Evolutionary conservation across 805 yeast genomes (phyloP).

Genomic region (Blastobotrys mokoenaii): DNA sequence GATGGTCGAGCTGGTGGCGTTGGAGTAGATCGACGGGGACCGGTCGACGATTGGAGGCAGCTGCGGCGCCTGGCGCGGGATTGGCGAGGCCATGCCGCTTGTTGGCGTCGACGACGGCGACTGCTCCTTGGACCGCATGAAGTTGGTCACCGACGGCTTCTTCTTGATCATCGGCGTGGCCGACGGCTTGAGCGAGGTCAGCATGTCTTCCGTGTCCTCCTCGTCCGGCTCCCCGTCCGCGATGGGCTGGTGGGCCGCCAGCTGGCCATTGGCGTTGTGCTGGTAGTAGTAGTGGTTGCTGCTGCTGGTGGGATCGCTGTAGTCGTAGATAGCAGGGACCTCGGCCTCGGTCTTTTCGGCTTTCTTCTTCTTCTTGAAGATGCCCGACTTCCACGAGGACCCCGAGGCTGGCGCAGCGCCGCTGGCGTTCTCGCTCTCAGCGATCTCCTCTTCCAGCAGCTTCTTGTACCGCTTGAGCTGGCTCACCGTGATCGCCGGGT

Average conservation of each 20-base stretch:
- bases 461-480: constrained; percentile 1
- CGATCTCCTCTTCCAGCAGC: not conserved
- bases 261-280: not conserved
- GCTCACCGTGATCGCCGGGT: constrained; percentile 2
- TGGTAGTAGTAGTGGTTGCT: not conserved
- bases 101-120: not conserved
- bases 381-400: not conserved
- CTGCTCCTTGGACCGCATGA: not conserved
- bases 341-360: not conserved
- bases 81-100: not conserved
- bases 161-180: constrained; percentile 2
- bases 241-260: too few relatives aligned
- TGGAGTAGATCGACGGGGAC: not conserved
- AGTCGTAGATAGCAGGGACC: not conserved
- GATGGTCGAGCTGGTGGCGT: constrained; percentile 1
- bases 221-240: constrained; percentile 2
- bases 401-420: not conserved
- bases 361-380: constrained; percentile 1
- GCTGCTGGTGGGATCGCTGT: not conserved
- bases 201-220: constrained; percentile 14
- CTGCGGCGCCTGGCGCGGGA: not conserved
- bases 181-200: constrained; percentile 16
- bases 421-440: not conserved
- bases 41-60: not conserved
- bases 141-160: constrained; percentile 3